Evolutionary conservation across 768 basidiomycete species (phyloP).

Genomic region (Panaeolus cyanescens): DNA sequence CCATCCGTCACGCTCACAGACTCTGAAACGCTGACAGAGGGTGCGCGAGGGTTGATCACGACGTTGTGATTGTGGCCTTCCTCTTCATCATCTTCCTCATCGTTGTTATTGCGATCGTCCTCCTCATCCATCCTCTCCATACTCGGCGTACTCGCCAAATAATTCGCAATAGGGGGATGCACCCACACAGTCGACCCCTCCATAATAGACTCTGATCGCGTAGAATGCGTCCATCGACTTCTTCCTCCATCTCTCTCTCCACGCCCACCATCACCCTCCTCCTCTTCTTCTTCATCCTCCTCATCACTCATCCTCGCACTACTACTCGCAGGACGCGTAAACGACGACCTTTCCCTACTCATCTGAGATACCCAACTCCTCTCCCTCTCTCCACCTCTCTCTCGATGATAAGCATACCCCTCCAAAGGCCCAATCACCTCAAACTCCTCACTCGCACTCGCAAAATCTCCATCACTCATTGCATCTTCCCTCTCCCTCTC

Average conservation of each 20-base stretch:
- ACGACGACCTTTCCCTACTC: slow-evolving; percentile 21
- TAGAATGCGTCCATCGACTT: slow-evolving; percentile 27
- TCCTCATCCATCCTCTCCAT: slow-evolving; percentile 22
- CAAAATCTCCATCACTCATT: neutral
- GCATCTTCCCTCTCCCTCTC: neutral
- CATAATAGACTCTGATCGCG: slow-evolving; percentile 22
- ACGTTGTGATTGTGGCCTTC: too few species aligned
- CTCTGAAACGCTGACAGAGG: slow-evolving; percentile 27
- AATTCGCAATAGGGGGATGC: slow-evolving; percentile 57
- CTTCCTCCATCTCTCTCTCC: slow-evolving; percentile 15
- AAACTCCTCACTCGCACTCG: neutral
- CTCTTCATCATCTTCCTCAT: neutral
- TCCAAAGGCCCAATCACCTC: neutral
- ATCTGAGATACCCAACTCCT: slow-evolving; percentile 13
- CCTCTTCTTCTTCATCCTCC: slow-evolving; percentile 16
- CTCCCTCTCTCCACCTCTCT: slow-evolving; percentile 16
- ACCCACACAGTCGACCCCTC: slow-evolving; percentile 68
- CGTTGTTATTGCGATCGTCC: too few species aligned
- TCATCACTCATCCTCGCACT: slow-evolving; percentile 20
- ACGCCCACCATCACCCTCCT: slow-evolving; percentile 13
- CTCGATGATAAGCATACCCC: slow-evolving; percentile 20
- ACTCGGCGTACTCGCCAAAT: slow-evolving; percentile 39
- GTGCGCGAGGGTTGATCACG: slow-evolving; percentile 20
- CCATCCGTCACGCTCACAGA: slow-evolving; percentile 15
- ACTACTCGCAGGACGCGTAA: slow-evolving; percentile 28